phyloP scores from a whole-genome alignment of 176 grass and related monocot species.

The Musa troglodytarum region DNA sequence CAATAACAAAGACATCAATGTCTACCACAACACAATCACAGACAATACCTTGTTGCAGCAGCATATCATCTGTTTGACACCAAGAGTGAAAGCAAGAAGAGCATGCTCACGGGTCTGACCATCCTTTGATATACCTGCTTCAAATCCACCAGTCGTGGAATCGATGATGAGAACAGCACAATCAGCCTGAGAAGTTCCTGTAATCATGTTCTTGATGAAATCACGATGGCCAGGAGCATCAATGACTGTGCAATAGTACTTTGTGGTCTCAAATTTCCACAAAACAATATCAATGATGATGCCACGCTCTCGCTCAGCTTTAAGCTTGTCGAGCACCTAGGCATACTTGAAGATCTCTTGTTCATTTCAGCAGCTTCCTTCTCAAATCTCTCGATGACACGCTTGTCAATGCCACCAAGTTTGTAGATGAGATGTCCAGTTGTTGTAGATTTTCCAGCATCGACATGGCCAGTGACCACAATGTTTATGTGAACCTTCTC shows the following conservation, averaged over 20 bases:
- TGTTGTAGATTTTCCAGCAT: slow-evolving; percentile 4
- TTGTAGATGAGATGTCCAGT: slow-evolving; percentile 10
- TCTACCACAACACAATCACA: background rate
- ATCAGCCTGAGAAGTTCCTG: slow-evolving; percentile 11
- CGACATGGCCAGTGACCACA: slow-evolving; percentile 10
- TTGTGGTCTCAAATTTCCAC: slow-evolving; percentile 12
- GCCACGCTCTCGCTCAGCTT: slow-evolving; percentile 9
- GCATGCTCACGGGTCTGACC: slow-evolving; percentile 1
- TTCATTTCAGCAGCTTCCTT: slow-evolving; percentile 13
- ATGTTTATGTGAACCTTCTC: slow-evolving; percentile 10
- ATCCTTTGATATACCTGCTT: slow-evolving; percentile 8
- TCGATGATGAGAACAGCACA: slow-evolving; percentile 3
- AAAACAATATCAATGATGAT: slow-evolving; percentile 9
- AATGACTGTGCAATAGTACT: slow-evolving; percentile 9
- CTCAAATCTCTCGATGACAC: slow-evolving; percentile 8
- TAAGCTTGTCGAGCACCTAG: slow-evolving; percentile 5
- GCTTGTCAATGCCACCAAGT: slow-evolving; percentile 6
- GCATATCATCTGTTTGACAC: slow-evolving; percentile 4
- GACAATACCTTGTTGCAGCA: slow-evolving; percentile 1
- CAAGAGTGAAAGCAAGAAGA: slow-evolving; percentile 10
- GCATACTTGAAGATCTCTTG: slow-evolving; percentile 7
- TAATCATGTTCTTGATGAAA: slow-evolving; percentile 11
- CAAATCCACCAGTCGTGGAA: slow-evolving; percentile 6
- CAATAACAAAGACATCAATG: background rate
- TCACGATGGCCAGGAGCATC: slow-evolving; percentile 6